phyloP scores from a whole-genome alignment of 176 grass and related monocot species.

The Pharus latifolius region DNA sequence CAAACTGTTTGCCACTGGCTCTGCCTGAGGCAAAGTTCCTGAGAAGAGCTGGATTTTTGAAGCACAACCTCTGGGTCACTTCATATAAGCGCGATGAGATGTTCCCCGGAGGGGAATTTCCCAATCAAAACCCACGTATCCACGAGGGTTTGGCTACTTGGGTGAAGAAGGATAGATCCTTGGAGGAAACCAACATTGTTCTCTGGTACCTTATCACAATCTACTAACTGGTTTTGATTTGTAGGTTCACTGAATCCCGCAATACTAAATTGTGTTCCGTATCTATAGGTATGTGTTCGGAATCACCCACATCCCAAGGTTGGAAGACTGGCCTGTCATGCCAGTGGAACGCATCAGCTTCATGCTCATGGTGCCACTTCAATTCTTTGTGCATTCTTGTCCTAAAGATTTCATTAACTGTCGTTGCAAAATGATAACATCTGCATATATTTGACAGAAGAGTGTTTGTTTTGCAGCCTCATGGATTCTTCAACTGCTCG shows the following conservation, averaged over 20 bases:
- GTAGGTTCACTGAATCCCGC: background rate
- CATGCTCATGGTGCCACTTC: constrained; percentile 76
- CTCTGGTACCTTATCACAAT: constrained; percentile 29
- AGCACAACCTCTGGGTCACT: constrained; percentile 72
- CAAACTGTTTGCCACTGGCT: constrained; percentile 39
- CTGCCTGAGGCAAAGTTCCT: constrained; percentile 50
- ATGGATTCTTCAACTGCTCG: constrained; percentile 81
- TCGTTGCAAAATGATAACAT: background rate
- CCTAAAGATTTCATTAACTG: background rate
- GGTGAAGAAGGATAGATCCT: constrained; percentile 44
- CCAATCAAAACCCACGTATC: constrained; percentile 48
- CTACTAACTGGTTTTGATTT: background rate
- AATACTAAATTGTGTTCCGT: background rate
- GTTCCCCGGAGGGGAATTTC: constrained; percentile 55
- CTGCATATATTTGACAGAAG: background rate
- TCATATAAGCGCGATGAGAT: constrained; percentile 50
- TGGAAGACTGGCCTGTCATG: constrained; percentile 99
- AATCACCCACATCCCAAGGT: constrained; percentile 88
- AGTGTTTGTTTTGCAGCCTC: constrained; percentile 27
- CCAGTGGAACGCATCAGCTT: constrained; percentile 92
- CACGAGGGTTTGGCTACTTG: constrained; percentile 55
- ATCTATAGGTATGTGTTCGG: constrained; percentile 81
- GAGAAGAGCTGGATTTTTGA: constrained; percentile 64
- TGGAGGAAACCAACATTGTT: constrained; percentile 52
- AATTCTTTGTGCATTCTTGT: background rate